phyloP scores from a whole-genome alignment of 1,284 basidiomycete genomes.

The Moniliophthora roreri region DNA sequence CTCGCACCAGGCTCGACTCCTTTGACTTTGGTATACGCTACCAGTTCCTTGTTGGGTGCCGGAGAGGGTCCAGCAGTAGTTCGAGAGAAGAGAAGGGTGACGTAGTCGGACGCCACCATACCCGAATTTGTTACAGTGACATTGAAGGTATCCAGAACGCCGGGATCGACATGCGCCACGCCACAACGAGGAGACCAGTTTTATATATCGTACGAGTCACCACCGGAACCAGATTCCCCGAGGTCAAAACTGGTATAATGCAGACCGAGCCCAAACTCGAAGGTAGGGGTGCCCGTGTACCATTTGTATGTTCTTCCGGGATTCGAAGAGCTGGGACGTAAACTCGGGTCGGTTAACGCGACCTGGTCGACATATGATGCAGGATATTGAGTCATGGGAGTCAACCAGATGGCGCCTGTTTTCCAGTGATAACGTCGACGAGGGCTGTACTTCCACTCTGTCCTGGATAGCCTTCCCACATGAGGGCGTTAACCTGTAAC shows the following conservation, averaged over 20 bases:
- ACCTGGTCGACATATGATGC: constrained; percentile 45
- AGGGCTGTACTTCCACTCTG: constrained; percentile 53
- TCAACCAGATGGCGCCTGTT: constrained; percentile 51
- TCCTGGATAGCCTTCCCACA: constrained; percentile 58
- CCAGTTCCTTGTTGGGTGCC: constrained; percentile 50
- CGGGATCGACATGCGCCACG: constrained; percentile 37
- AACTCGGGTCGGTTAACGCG: constrained; percentile 56
- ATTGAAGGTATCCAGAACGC: constrained; percentile 45
- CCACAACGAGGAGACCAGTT: constrained; percentile 28
- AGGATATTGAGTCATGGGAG: constrained; percentile 55
- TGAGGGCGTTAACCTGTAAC: constrained; percentile 46
- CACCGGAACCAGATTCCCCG: constrained; percentile 28
- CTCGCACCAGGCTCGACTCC: constrained; percentile 34
- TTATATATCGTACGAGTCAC: constrained; percentile 39
- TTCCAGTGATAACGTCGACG: constrained; percentile 49
- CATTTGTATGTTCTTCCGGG: constrained; percentile 60
- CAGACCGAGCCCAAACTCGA: constrained; percentile 50
- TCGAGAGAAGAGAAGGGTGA: constrained; percentile 50
- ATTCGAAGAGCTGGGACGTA: constrained; percentile 45
- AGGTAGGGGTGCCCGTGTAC: constrained; percentile 50
- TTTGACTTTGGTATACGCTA: constrained; percentile 49
- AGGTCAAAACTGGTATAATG: constrained; percentile 53
- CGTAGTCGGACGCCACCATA: constrained; percentile 50
- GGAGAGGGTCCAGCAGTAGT: constrained; percentile 49
- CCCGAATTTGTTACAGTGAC: constrained; percentile 51